Evolutionary conservation across 257 asterid genomes (phyloP).

Genomic region (Lantana camara): DNA sequence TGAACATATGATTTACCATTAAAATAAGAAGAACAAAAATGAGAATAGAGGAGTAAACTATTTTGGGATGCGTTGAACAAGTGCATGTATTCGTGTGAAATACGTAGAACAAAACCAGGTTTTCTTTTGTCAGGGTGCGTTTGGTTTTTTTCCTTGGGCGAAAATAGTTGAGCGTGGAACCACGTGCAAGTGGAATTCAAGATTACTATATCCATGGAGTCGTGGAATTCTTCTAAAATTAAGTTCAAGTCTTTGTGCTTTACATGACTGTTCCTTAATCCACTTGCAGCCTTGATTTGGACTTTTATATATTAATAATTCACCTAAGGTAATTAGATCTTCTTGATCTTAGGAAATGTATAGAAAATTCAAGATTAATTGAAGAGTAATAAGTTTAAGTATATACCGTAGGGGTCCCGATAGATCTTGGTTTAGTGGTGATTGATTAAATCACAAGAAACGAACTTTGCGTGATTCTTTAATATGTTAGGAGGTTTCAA

Average conservation of each 20-base stretch:
- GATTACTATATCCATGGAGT: not conserved
- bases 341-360: not conserved
- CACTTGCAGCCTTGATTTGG: constrained; percentile 5
- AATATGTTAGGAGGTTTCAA: too few species aligned
- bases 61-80: too few species aligned
- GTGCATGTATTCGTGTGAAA: constrained; percentile 23
- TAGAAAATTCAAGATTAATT: not conserved
- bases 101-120: constrained; percentile 12
- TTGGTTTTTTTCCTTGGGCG: not conserved
- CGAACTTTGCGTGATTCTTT: too few species aligned
- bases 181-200: constrained; percentile 24
- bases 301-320: not conserved
- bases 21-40: not conserved
- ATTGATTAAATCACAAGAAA: too few species aligned
- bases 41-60: too few species aligned
- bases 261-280: not conserved
- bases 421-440: too few species aligned
- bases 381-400: too few species aligned
- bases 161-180: not conserved
- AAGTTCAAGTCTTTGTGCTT: constrained; percentile 16
- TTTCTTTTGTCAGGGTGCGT: not conserved
- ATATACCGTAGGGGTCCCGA: too few species aligned
- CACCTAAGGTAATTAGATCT: too few species aligned
- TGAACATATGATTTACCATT: not conserved
- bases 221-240: constrained; percentile 11